Evolutionary conservation across 352 stramenopile genomes (phyloP).

Genomic region (Globisporangium radiosum): DNA sequence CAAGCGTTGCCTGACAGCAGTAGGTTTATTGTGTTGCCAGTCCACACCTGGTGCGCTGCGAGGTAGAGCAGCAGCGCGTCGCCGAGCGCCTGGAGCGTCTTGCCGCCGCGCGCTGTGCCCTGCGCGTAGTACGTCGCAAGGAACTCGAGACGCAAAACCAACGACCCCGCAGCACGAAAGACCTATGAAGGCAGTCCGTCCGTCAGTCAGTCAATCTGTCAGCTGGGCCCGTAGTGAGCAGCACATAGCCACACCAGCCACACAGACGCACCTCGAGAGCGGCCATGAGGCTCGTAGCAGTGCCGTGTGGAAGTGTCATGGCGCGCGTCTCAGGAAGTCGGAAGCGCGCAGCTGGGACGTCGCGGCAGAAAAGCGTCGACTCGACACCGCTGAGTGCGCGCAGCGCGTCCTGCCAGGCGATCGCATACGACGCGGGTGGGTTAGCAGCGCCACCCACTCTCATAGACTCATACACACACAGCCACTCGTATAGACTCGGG

Average conservation of each 20-base stretch:
- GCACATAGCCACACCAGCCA: too few species aligned
- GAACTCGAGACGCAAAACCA: conserved; percentile 54
- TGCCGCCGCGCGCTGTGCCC: conserved; percentile 50
- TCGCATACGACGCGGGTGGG: neutral
- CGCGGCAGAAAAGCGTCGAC: conserved; percentile 44
- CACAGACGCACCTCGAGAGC: conserved; percentile 31
- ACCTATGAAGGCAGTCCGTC: conserved; percentile 11
- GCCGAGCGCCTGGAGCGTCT: conserved; percentile 54
- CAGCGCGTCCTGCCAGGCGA: conserved; percentile 38
- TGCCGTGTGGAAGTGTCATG: conserved; percentile 39
- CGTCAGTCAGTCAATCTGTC: neutral
- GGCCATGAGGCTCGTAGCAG: conserved; percentile 29
- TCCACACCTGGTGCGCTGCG: conserved; percentile 36
- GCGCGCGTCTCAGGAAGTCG: conserved; percentile 30
- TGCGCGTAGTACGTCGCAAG: conserved; percentile 58
- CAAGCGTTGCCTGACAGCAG: neutral
- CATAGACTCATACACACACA: too few species aligned
- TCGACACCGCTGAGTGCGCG: conserved; percentile 57
- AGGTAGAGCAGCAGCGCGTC: conserved; percentile 47
- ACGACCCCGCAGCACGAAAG: conserved; percentile 47
- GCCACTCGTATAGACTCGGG: neutral
- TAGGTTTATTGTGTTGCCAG: too few species aligned
- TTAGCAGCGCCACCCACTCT: too few species aligned
- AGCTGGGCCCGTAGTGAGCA: too few species aligned
- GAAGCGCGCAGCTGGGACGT: conserved; percentile 33